A percentile compares a stretch with the other conserved stretches of the same genome.
These are phyloP conservation scores for Fusarium sp. DNA, from an alignment of 2,329 filamentous ascomycete species.

Conservation along the genomic window DNA sequence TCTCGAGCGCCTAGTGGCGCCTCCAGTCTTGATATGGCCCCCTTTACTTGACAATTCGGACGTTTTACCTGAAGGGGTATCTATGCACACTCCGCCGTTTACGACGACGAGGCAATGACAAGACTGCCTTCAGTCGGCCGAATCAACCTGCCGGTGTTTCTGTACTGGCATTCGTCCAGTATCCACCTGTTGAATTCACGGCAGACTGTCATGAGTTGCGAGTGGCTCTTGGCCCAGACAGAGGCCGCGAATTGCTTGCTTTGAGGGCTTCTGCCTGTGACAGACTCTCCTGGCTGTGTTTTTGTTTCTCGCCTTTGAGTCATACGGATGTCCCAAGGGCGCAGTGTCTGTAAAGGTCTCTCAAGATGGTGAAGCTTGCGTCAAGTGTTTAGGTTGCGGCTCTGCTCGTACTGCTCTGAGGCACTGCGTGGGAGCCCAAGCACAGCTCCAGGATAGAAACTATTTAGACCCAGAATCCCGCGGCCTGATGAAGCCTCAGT, in stretches of 20 bases:
- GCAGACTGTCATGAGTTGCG: conserved; percentile 27
- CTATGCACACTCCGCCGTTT: conserved; percentile 20
- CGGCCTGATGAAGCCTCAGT: conserved; percentile 28
- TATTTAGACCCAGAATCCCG: conserved; percentile 38
- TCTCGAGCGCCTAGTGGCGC: neutral
- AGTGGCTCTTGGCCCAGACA: conserved; percentile 23
- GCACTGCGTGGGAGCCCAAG: conserved; percentile 12
- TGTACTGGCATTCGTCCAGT: conserved; percentile 31
- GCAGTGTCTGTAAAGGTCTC: conserved; percentile 8
- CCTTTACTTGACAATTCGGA: conserved; percentile 4
- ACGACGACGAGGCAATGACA: neutral
- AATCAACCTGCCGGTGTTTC: conserved; percentile 10
- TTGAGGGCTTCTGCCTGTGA: conserved; percentile 40
- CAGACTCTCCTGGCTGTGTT: conserved; percentile 24
- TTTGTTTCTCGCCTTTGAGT: conserved; percentile 31
- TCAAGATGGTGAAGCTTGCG: conserved; percentile 4
- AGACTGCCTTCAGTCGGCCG: conserved; percentile 11
- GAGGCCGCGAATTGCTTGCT: conserved; percentile 22
- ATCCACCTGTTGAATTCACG: conserved; percentile 31
- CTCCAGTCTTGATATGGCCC: conserved; percentile 5
- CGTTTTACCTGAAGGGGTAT: conserved; percentile 21
- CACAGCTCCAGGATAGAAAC: conserved; percentile 1
- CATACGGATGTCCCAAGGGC: conserved; percentile 15
- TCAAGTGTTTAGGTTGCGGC: conserved; percentile 34
- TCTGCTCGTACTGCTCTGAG: conserved; percentile 23